Base-by-base conservation (phyloP, 176 grass and related monocot species). In the Alloteropsis semialata region DNA sequence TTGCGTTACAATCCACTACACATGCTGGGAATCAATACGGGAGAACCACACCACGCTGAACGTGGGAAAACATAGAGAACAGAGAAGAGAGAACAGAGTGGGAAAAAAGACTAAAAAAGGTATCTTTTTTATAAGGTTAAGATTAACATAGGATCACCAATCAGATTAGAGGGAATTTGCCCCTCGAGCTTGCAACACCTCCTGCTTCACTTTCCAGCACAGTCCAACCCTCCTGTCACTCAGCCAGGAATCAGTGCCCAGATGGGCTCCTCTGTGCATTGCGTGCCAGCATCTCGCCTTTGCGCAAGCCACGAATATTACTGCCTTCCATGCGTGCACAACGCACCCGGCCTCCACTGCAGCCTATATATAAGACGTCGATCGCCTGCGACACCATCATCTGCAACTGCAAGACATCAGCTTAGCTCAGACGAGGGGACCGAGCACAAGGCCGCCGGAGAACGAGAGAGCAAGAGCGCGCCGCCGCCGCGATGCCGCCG, bases 301-400 rank as follows among this genome's bases (percentile, higher is more conserved):
- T 71, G 53, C 5, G 12, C 82, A 85, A 81, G 87, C 28, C 82
- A 89, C 32, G 87, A 89, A 89, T 89, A 89, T 85, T 81, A 81
- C 72, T 77, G 83, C 83, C 88, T 85, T 81, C 82, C 62, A 6
- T 8, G 45, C 17, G 22, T 34, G 43, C 62, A 64, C 79, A 74
- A 74, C 69, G 16, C 6, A 72, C 25, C 25, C 13, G 4, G 0
- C 68, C 15, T 15, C 21, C 61, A 24, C 28, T 3, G 3, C 6
- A 12, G 11, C 6, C 61, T 65, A 0, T 45, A 49, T 81, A 76
- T 80, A 89, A 68, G 72, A 25, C 32, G 14, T 1, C 61, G 60
- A 19, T 49, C 49, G 49, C 72, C 14, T 0, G 68, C 22, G 2
- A 45, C 49, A 7, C 65, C 77, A 66, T 22, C 6, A 48, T 12